Evolutionary conservation across 768 basidiomycete species (phyloP), one percentile per base, ranked within the genome.

Genomic region (Amanita subjunquillea): DNA sequence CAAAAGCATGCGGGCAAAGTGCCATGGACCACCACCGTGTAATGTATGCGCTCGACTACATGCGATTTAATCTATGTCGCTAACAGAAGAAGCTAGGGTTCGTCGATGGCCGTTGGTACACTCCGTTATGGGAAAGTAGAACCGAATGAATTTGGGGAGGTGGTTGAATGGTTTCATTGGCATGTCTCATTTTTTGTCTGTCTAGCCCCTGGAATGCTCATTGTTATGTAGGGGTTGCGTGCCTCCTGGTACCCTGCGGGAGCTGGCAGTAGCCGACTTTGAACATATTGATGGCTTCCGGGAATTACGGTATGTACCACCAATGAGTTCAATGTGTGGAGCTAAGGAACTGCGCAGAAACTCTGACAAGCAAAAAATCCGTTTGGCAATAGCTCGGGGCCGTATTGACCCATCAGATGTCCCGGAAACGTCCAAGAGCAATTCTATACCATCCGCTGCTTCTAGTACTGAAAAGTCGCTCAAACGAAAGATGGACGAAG

Each of bases 121-220:
- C 65, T 90, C 54, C 69, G 87, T n/a, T 87, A 89, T 58, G 87
- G 87, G 0, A 66, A 70, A 48, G 72, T 73, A 5, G 64, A 63
- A 6, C 59, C 60, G 7, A 68, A 63, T 17, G 65, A 72, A 37
- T 79, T 73, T 48, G 79, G 83, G 44, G 83, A 86, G 63, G 77
- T 72, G 0, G 78, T 88, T 3, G 73, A 81, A 60, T 90, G 88
- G 88, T 71, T 79, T 39, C 87, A 90, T 58, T 90, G 87, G 86
- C 86, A 65, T 59, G 71, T 44, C 54, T 38, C 27, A 25, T 34
- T 34, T 34, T 5, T 17, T 20, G 6, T 23, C 40, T 42, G 39
- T 34, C 42, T 44, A 25, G 37, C 25, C 55, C 37, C 37, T 32
- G 29, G 32, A 15, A 32, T 47, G 53, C 44, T n/a, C 20, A 55